Evolutionary conservation across 2,329 filamentous ascomycete genomes (phyloP), one percentile per base, ranked within the genome.

Genomic region (Clarireedia monteithiana): DNA sequence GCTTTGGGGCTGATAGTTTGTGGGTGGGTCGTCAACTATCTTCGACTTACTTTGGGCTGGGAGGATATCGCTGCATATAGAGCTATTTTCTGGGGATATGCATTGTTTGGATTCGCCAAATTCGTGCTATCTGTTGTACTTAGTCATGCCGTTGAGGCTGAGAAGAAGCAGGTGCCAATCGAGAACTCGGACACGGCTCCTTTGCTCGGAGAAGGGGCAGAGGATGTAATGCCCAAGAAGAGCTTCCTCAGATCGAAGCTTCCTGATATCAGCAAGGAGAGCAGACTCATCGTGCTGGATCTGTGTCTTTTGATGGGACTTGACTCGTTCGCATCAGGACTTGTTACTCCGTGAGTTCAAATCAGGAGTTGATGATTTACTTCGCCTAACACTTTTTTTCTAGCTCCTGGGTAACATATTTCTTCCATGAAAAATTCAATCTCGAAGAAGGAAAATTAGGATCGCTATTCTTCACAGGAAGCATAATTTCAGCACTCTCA

Each of bases 261-360:
- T 30, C 77, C 82, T 0, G 72, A 77, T 2, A 81, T 90, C 20
- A 82, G 81, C 5, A 70, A 69, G 2, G 72, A 79, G n/a, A 83
- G 77, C 38, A 71, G 77, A 6, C 64, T 71, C 0, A 75, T 84
- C 30, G 73, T 88, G 5, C 67, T 79, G 51, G 80, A 82, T 50
- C 74, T 92, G 0, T 86, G 83, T 65, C 69, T 86, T 6, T 72
- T 92, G 1, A 86, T 90, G 63, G 78, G 78, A 1, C 65, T 90
- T 5, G 87, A 91, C 67, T 80, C 83, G 0, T 79, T 90, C 56
- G 86, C 85, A 1, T 85, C 83, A 1, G 87, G 88, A 2, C 77
- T 91, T 67, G 84, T 83, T 4, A 81, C 83, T 23, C 65, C 82
- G 75, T 83, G 72, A 68, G 78, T 72, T 15, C 15, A 10, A 5